These are phyloP conservation scores for Triangularia verruculosa DNA, from an alignment of 2,329 filamentous ascomycete genomes.

Conservation along the genomic window DNA sequence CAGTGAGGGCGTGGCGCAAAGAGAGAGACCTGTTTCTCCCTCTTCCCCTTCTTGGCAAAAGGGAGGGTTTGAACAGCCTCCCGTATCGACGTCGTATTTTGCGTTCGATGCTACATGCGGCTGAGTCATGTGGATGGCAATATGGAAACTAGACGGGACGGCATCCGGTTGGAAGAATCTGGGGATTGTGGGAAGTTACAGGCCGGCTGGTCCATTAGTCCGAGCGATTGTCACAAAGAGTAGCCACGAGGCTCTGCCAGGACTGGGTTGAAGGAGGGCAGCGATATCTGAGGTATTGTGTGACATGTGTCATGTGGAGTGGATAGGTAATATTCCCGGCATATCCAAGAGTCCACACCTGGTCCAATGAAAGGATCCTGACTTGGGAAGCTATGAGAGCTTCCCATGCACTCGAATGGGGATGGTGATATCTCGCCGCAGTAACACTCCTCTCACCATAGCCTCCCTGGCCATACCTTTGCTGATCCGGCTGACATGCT, in stretches of 20 bases:
- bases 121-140: background rate
- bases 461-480: background rate
- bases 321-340: background rate
- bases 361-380: background rate
- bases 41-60: background rate
- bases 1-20: background rate
- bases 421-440: background rate
- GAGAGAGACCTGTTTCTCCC: background rate
- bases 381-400: background rate
- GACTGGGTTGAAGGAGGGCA: background rate
- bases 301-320: background rate
- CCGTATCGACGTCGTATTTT: background rate
- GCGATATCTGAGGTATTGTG: background rate
- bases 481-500: background rate
- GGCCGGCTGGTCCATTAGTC: background rate
- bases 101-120: background rate
- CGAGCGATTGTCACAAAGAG: background rate
- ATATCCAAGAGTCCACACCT: background rate
- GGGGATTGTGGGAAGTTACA: background rate
- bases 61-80: background rate
- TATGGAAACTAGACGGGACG: background rate
- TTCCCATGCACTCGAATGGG: background rate
- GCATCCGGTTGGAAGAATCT: background rate
- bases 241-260: background rate
- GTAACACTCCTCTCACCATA: background rate